Evolutionary conservation across 345 rosid genomes (phyloP).

Genomic region (Cochlearia excelsa): DNA sequence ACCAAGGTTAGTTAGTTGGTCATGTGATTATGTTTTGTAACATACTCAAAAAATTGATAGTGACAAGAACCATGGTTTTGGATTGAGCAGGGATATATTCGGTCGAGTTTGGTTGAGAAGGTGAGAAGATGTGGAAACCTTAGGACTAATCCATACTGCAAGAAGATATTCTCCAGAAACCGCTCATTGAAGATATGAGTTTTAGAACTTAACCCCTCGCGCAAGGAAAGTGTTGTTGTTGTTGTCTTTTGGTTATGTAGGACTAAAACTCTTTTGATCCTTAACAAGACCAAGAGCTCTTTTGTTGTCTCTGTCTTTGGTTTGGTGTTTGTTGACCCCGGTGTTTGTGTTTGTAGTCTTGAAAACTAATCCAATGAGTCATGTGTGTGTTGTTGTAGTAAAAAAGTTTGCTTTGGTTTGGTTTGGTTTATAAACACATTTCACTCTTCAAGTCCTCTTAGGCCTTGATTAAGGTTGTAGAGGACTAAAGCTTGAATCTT

Average conservation of each 20-base stretch:
- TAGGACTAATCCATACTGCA: slow-evolving; percentile 56
- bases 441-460: too few relatives aligned
- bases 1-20: slow-evolving; percentile 40
- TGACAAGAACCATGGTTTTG: not conserved
- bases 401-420: too few relatives aligned
- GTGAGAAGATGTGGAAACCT: slow-evolving; percentile 41
- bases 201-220: slow-evolving; percentile 1
- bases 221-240: slow-evolving; percentile 15
- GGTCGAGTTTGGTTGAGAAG: slow-evolving; percentile 45
- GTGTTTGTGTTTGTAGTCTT: not conserved
- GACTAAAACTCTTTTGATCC: not conserved
- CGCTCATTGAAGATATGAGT: slow-evolving; percentile 47
- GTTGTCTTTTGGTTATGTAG: slow-evolving; percentile 1
- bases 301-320: not conserved
- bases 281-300: not conserved
- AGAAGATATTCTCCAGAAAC: slow-evolving; percentile 57
- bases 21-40: not conserved
- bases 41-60: not conserved
- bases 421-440: too few relatives aligned
- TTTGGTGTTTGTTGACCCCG: not conserved
- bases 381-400: not conserved
- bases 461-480: too few relatives aligned
- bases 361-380: not conserved
- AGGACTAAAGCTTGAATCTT: too few relatives aligned
- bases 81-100: slow-evolving; percentile 48